Evolutionary conservation across 1,284 basidiomycete genomes (phyloP), one percentile per base, ranked within the genome.

Genomic region (Pyrrhoderma lamaoense): DNA sequence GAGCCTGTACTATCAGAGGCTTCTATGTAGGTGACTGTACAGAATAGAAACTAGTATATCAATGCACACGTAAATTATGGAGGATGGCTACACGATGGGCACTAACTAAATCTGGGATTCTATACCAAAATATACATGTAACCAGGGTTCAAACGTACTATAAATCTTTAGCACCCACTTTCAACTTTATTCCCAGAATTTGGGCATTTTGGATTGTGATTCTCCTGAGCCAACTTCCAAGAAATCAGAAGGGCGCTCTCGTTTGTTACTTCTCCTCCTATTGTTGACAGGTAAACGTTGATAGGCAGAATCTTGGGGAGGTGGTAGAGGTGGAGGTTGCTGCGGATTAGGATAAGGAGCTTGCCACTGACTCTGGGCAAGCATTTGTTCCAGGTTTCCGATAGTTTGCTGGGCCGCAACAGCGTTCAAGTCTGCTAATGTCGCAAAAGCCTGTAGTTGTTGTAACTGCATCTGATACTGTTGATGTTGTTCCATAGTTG

Each of bases 221-320:
- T 84, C 79, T 42, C 67, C 70, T 0, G 79, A 79, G 13, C 71
- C 73, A 8, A 89, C 75, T 61, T 90, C 87, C 60, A 89, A 66
- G 62, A 90, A 90, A 65, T 91, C 88, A 8, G 83, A 83, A 2
- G 88, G 87, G 39, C 87, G 71, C 36, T 90, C 87, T 4, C 89
- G 74, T 67, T 91, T 90, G 58, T 86, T 61, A 56, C 78, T 80
- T 61, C 85, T 70, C 52, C 88, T 73, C 54, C 87, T 71, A 59
- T 85, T 88, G 62, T 89, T 90, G 52, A 89, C 65, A 25, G 88
- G 86, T 47, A 89, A 63, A 43, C 88, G 74, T 64, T 91, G 87
- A 64, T 90, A 90, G n/a, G 88, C 83, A 11, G 86, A 88, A 57
- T 89, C 87, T 61, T 79, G 78, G 3, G 74, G 74, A 43, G 74